A percentile compares a stretch with the other conserved stretches of the same genome.
Conservation (phyloP, 495 filamentous ascomycete genomes). For the Aspergillus ostianus region DNA sequence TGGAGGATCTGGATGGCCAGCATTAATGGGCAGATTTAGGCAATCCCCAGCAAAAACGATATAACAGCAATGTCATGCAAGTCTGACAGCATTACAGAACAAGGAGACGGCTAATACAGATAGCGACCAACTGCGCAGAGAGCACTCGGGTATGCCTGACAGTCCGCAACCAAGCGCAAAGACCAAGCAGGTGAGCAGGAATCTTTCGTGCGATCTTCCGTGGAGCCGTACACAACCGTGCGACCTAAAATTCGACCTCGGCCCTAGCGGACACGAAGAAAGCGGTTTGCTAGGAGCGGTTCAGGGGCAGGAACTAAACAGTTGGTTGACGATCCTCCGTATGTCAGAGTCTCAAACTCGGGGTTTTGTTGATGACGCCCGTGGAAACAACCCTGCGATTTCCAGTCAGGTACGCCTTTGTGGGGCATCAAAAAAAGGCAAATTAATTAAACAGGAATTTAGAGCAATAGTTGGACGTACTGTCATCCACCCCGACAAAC, state of each 20-base stretch:
- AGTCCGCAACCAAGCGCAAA: neutral
- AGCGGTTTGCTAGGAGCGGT: constrained; percentile 11
- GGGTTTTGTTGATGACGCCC: constrained; percentile 15
- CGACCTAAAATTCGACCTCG: constrained; percentile 18
- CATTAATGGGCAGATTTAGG: too few relatives aligned
- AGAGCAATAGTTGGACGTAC: constrained; percentile 6
- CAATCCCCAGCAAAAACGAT: neutral
- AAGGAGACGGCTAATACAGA: constrained; percentile 12
- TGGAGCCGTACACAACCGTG: constrained; percentile 20
- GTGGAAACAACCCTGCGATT: constrained; percentile 6
- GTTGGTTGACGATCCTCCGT: constrained; percentile 17
- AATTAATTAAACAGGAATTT: constrained; percentile 5
- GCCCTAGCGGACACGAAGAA: constrained; percentile 13
- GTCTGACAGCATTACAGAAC: constrained; percentile 9
- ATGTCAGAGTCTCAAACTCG: constrained; percentile 12
- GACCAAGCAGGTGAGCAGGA: constrained; percentile 2
- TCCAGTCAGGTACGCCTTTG: neutral
- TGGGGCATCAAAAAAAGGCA: neutral
- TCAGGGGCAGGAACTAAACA: constrained; percentile 23
- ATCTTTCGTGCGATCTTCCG: constrained; percentile 18
- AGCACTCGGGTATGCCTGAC: too few relatives aligned
- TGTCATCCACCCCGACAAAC: neutral
- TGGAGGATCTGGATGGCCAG: too few relatives aligned
- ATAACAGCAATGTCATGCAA: neutral
- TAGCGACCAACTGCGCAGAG: neutral